Base-by-base conservation (phyloP, 306 rosid genomes). In the Cucurbita argyrosperma region DNA sequence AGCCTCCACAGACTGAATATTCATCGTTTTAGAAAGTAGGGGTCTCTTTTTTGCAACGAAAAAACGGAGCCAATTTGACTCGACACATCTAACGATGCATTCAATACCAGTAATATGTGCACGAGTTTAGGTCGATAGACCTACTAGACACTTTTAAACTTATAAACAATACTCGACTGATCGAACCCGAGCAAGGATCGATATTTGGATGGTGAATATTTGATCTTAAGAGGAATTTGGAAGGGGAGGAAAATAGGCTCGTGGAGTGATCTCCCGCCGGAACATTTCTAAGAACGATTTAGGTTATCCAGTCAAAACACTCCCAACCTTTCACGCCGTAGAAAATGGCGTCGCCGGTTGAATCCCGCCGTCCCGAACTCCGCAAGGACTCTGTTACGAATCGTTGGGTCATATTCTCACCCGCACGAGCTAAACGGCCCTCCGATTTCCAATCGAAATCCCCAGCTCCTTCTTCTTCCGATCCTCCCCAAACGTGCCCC, bases 371-470 rank as follows among this genome's bases (percentile, higher is more conserved):
- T 54, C 77, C 90, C 63, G 80, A 90, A 73, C 78, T 88, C 11
- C 76, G 96, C 7, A 88, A 84, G 65, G 93, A 90, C 83, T 15
- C 77, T 0, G 85, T 86, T 5, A 85, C 84, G 21, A 84, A 85
- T 77, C 90, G 90, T 1, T 90, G 96, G 96, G 87, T 86, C 26
- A 81, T 90, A 51, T 88, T 90, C 89, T 90, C 96, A 30, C 91
- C 91, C 0, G 91, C 91, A 19, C 80, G 94, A 57, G 83, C 91
- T 40, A 88, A 90, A 53, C 76, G 96, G 5, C 96, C 96, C 18
- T 83, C 90, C 35, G 96, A 90, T 51, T 90, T 88, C 86, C 88
- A 90, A 79, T 86, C 91, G 80, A 91, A 89, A 46, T 79, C 86
- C 12, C 90, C 90, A 51, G 49, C 88, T 0, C 75, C 80, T 76